These are phyloP conservation scores for Curvularia eragrostidis DNA, from an alignment of 2,329 filamentous ascomycete species.

Conservation along the genomic window DNA sequence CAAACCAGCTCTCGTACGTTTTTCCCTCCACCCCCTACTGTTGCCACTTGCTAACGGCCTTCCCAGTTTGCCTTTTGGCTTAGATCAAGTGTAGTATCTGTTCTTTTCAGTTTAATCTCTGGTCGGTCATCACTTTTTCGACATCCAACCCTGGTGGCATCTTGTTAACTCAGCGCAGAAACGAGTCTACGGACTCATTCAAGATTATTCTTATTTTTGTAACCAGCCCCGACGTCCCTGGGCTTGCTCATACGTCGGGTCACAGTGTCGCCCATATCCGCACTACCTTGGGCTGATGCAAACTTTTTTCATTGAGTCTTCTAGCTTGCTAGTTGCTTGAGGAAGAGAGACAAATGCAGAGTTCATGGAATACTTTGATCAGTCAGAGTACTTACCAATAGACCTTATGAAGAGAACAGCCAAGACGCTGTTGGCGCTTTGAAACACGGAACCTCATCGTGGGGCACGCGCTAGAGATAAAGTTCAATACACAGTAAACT, in stretches of 20 bases:
- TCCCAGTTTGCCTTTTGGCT: slow-evolving; percentile 10
- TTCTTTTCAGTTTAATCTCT: slow-evolving; percentile 13
- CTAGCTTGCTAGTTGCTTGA: neutral
- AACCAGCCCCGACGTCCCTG: neutral
- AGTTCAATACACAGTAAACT: too few species aligned
- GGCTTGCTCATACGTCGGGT: slow-evolving; percentile 5
- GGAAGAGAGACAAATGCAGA: neutral
- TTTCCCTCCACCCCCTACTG: neutral
- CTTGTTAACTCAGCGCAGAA: too few species aligned
- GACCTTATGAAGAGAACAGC: too few species aligned
- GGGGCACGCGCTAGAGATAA: too few species aligned
- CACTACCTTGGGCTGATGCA: neutral
- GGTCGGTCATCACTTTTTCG: neutral
- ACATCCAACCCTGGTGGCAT: too few species aligned
- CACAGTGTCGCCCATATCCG: slow-evolving; percentile 7
- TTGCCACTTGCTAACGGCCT: neutral
- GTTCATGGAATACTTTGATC: too few species aligned
- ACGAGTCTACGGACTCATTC: neutral
- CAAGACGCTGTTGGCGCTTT: too few species aligned
- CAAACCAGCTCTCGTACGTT: slow-evolving; percentile 6
- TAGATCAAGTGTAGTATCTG: slow-evolving; percentile 15
- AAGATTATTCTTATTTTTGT: slow-evolving; percentile 10
- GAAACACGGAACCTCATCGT: too few species aligned
- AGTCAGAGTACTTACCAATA: too few species aligned
- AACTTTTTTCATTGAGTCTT: neutral